Evolutionary conservation across 2,329 filamentous ascomycete species (phyloP), one percentile per base, ranked within the genome.

Genomic region (Aspergillus fumigatiaffinis): DNA sequence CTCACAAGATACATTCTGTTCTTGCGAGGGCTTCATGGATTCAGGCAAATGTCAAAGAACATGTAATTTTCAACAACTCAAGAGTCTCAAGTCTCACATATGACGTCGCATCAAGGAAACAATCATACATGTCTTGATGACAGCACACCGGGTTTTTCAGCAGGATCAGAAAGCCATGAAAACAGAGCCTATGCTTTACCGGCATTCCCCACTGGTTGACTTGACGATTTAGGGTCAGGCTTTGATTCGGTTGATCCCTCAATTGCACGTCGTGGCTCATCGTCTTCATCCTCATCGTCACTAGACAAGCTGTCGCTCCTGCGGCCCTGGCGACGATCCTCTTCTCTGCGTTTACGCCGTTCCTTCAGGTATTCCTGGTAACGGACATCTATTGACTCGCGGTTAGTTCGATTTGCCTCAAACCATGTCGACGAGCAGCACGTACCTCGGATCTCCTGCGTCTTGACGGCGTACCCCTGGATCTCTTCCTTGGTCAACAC

Each of bases 401-500:
- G 52, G 52, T 69, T 57, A 59, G 60, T 60, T 8, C 42, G 25
- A 55, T 25, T 29, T 25, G 25, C 9, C 25, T n/a, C 32, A 38
- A 38, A 5, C 23, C 17, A 9, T 42, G 10, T 10, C 20, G 10
- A 23, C 9, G 17, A 25, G 21, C 38, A 17, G 57, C 61, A 73
- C 82, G 69, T 79, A 91, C 89, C 89, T 84, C 92, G 84, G 60
- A 97, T 84, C 68, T 91, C 85, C 63, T 87, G 86, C 9, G 93
- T 97, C 51, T 88, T 88, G 61, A 87, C 84, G 12, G 92, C 91
- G 70, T 96, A 92, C 35, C 86, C 87, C 73, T 96, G 89, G 55
- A 97, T 96, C 69, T 97, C 92, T 64, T 95, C 90, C 73, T 89
- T 90, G 50, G 86, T 90, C 70, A 97, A 74, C 7, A 97, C 93